Evolutionary conservation across 495 filamentous ascomycete species (phyloP), one percentile per base, ranked within the genome.

Genomic region (Astrothelium macrocarpum): DNA sequence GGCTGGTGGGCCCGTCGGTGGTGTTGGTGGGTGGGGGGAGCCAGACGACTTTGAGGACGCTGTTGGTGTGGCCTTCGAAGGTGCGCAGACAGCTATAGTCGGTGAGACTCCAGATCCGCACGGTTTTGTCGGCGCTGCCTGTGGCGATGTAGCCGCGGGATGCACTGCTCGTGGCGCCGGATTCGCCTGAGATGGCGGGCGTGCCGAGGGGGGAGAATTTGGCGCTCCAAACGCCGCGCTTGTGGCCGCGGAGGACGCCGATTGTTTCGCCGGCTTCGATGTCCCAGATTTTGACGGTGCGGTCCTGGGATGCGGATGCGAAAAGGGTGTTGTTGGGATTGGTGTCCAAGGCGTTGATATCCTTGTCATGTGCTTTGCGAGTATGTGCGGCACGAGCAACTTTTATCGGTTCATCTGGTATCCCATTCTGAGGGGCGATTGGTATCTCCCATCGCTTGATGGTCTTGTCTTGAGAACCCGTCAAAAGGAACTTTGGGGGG

Each of bases 211-310:
- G 92, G 1, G 90, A 84, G 73, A 97, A 97, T 64, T 85, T 83
- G 32, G 96, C 90, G 29, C 89, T 89, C 94, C 94, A 99, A 7
- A 99, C 92, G 66, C 95, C 94, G 71, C 94, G 83, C 67, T 87
- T 86, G 74, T 99, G 94, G 11, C 94, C 95, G 64, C 89, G 87
- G 28, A 99, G 83, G 32, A 97, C 85, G 67, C 94, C 94, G 61
- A 90, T 82, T 0, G 88, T 84, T 66, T 95, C 89, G n/a, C 95
- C 90, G 64, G 90, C 88, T 68, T 93, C 87, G 11, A 85, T 79
- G 18, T 90, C 89, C 90, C 91, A 97, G 59, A 99, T 96, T 77
- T 97, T 97, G 65, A 96, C 90, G 0, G 90, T 95, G 61, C 89
- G 87, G 74, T 99, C 94, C 74, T 97, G 94, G 12, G 93, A 97